phyloP scores from a whole-genome alignment of 2,329 filamentous ascomycete species.

The Aaosphaeria pasadenensis region DNA sequence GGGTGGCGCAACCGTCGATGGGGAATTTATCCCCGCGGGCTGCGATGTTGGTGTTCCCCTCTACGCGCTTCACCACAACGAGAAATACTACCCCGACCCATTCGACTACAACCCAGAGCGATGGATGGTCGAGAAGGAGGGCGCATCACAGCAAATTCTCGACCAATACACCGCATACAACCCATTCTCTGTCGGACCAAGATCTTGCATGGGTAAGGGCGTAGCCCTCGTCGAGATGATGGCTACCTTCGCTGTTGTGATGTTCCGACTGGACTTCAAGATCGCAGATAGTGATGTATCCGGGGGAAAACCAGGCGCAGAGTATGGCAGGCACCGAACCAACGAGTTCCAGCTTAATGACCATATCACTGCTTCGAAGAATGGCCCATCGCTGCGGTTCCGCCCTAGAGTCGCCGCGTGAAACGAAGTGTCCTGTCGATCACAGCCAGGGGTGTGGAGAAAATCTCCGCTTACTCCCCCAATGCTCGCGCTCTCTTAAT shows the following conservation, averaged over 20 bases:
- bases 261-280: conserved; percentile 57
- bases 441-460: too few species aligned
- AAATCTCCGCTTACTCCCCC: too few species aligned
- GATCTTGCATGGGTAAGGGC: conserved; percentile 67
- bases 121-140: conserved; percentile 14
- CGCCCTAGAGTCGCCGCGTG: background rate
- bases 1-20: conserved; percentile 18
- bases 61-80: conserved; percentile 24
- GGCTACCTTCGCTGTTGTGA: conserved; percentile 55
- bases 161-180: conserved; percentile 49
- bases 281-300: conserved; percentile 8
- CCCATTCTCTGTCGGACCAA: conserved; percentile 65
- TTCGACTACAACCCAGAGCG: conserved; percentile 16
- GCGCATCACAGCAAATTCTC: conserved; percentile 2
- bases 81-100: conserved; percentile 13
- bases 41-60: conserved; percentile 16
- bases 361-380: conserved; percentile 67
- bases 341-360: conserved; percentile 65
- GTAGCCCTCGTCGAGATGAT: conserved; percentile 64
- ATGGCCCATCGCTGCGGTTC: conserved; percentile 62
- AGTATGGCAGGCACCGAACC: conserved; percentile 7
- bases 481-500: too few species aligned
- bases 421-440: background rate
- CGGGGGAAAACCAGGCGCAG: conserved; percentile 2
- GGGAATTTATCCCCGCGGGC: conserved; percentile 17